Conservation (phyloP, 306 rosid species). For the Canavalia ensiformis region DNA sequence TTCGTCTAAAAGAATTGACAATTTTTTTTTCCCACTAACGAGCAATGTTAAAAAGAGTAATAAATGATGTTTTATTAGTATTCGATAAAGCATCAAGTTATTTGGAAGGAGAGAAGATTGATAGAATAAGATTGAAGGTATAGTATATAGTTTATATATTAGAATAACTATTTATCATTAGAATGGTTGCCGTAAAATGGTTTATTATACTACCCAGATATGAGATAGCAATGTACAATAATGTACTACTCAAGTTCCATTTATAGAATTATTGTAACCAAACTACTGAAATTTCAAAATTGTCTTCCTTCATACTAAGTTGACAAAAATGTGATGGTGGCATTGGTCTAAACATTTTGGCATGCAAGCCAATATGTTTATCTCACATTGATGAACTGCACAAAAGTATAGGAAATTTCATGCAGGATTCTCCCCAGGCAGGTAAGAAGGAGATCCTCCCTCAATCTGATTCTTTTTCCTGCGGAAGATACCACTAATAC, state of each 20-base stretch:
- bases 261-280: conserved; percentile 56
- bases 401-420: conserved; percentile 51
- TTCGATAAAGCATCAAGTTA: not conserved
- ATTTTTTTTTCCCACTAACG: not conserved
- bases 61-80: not conserved
- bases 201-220: conserved; percentile 33
- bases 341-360: conserved; percentile 43
- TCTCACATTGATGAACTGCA: conserved; percentile 53
- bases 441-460: conserved; percentile 81
- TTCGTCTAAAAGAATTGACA: not conserved
- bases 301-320: conserved; percentile 35
- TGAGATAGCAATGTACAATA: conserved; percentile 41
- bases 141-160: not conserved
- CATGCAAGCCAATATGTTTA: conserved; percentile 52
- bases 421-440: conserved; percentile 69
- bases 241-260: conserved; percentile 58
- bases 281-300: conserved; percentile 47
- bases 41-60: not conserved
- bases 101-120: not conserved
- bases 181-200: conserved; percentile 14
- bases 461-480: conserved; percentile 78
- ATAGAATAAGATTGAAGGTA: not conserved
- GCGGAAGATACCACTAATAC: conserved; percentile 69
- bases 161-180: conserved; percentile 10
- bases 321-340: conserved; percentile 27